A percentile compares a stretch with the other conserved stretches of the same genome.
These are phyloP conservation scores for Aspergillus sp. DNA, from an alignment of 2,329 filamentous ascomycete species.

Conservation along the genomic window DNA sequence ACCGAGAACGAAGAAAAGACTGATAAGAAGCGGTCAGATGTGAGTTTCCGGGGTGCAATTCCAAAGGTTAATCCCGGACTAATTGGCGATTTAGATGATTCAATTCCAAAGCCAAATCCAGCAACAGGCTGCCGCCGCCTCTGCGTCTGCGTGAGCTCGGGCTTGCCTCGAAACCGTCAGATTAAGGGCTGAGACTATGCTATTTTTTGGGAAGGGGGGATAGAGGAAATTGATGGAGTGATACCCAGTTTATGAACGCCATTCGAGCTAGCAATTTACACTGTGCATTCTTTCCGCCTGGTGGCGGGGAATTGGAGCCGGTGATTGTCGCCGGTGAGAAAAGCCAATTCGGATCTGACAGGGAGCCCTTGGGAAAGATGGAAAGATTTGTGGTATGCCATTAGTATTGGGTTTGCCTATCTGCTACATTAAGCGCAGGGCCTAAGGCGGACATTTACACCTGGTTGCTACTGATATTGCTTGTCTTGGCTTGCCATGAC, in stretches of 20 bases:
- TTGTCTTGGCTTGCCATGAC: background rate
- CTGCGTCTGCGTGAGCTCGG: constrained; percentile 31
- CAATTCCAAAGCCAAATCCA: constrained; percentile 41
- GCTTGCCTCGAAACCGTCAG: background rate
- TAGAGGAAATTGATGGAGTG: background rate
- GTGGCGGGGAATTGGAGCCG: background rate
- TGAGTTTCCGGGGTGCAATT: constrained; percentile 32
- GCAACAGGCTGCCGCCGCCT: constrained; percentile 32
- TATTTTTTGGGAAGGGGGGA: background rate
- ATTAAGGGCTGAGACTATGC: background rate
- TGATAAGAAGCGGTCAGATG: constrained; percentile 65
- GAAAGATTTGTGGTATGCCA: background rate
- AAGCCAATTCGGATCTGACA: background rate
- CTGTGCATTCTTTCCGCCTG: background rate
- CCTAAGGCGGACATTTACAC: background rate
- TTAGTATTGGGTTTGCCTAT: background rate
- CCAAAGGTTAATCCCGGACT: constrained; percentile 5
- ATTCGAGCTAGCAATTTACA: background rate
- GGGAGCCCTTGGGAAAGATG: background rate
- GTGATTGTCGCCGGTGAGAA: background rate
- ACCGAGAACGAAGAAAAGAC: constrained; percentile 63
- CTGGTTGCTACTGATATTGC: background rate
- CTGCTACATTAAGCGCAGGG: background rate
- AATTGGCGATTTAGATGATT: constrained; percentile 32
- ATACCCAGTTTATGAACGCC: background rate